phyloP scores from a whole-genome alignment of 805 yeast genomes.

The Saccharomyces paradoxus region DNA sequence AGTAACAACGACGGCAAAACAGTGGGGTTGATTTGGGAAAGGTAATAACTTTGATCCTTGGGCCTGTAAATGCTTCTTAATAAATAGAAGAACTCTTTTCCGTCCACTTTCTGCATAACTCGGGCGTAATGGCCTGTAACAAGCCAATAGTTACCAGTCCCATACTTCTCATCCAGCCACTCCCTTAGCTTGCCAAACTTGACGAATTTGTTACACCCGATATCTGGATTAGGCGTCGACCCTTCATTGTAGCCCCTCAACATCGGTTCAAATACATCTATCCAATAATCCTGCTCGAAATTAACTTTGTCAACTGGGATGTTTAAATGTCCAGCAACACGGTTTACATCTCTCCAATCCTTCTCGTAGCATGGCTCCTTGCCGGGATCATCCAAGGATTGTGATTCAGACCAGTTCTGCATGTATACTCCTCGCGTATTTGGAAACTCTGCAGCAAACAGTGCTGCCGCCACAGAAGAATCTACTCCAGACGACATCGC shows the following conservation, averaged over 20 bases:
- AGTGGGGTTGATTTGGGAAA: slow-evolving; percentile 53
- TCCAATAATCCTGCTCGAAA: slow-evolving; percentile 90
- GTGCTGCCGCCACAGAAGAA: slow-evolving; percentile 78
- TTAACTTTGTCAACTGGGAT: slow-evolving; percentile 71
- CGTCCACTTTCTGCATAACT: slow-evolving; percentile 34
- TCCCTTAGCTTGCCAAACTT: slow-evolving; percentile 77
- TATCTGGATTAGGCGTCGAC: slow-evolving; percentile 89
- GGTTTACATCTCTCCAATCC: slow-evolving; percentile 81
- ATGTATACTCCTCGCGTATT: slow-evolving; percentile 79
- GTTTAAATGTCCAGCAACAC: slow-evolving; percentile 48
- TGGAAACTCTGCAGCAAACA: slow-evolving; percentile 45
- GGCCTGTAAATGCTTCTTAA: slow-evolving; percentile 47
- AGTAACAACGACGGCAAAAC: slow-evolving; percentile 47
- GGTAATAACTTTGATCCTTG: slow-evolving; percentile 89
- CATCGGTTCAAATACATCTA: slow-evolving; percentile 89
- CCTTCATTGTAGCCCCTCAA: slow-evolving; percentile 62
- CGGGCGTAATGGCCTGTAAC: slow-evolving; percentile 83
- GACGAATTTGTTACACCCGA: slow-evolving; percentile 74
- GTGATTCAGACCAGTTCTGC: slow-evolving; percentile 75
- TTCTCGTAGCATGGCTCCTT: slow-evolving; percentile 59
- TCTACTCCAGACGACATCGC: slow-evolving; percentile 98
- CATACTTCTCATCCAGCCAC: slow-evolving; percentile 38
- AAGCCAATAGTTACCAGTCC: slow-evolving; percentile 57
- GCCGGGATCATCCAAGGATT: slow-evolving; percentile 31
- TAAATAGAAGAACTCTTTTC: slow-evolving; percentile 31